Evolutionary conservation across 768 basidiomycete genomes (phyloP).

Genomic region (Porpolomopsis calyptriformis): DNA sequence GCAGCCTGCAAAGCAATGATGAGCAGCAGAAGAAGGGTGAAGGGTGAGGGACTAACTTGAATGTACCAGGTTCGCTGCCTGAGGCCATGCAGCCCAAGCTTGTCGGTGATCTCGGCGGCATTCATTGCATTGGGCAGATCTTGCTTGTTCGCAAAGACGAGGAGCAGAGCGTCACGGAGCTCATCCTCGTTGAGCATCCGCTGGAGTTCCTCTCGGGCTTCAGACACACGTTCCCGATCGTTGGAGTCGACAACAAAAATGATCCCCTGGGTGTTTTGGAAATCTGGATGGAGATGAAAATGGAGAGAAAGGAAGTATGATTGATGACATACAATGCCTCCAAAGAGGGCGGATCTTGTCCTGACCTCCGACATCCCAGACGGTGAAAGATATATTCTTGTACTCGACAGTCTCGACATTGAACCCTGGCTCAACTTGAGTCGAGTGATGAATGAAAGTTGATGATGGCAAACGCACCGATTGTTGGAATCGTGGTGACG

Average conservation of each 20-base stretch:
- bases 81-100: conserved; percentile 95
- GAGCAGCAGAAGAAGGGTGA: not conserved
- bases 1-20: conserved; percentile 53
- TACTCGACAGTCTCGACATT: conserved; percentile 99
- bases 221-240: conserved; percentile 97
- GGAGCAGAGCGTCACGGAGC: conserved; percentile 93
- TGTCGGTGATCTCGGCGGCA: conserved; percentile 98
- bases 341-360: conserved; percentile 99
- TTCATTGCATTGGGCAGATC: conserved; percentile 99
- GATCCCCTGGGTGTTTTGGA: conserved; percentile 99
- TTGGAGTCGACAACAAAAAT: conserved; percentile 99
- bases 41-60: conserved; percentile 45
- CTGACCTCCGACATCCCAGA: conserved; percentile 99
- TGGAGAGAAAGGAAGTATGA: conserved; percentile 13
- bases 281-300: conserved; percentile 49
- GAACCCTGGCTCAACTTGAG: conserved; percentile 58
- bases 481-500: conserved; percentile 99
- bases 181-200: conserved; percentile 99
- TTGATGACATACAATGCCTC: conserved; percentile 86
- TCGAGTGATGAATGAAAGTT: conserved; percentile 10
- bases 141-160: conserved; percentile 99
- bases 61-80: conserved; percentile 98
- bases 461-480: conserved; percentile 53
- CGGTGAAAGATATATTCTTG: conserved; percentile 99
- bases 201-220: conserved; percentile 98